Evolutionary conservation across 305 asterid genomes (phyloP).

Genomic region (Solanum hybrid): DNA sequence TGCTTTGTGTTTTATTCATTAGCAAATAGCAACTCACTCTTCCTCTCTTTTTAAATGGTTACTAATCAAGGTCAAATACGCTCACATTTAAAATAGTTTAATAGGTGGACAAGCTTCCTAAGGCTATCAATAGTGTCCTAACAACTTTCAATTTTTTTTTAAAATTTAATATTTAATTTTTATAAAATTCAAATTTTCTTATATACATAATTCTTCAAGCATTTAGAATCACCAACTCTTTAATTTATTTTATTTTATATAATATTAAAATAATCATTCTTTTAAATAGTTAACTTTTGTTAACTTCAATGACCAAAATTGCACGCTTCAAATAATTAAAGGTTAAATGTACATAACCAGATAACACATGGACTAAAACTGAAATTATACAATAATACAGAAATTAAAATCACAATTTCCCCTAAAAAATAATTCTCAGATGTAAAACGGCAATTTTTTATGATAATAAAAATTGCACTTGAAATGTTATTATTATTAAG

Average conservation of each 20-base stretch:
- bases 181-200: too few relatives aligned
- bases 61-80: not conserved
- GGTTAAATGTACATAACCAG: not conserved
- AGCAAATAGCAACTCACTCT: not conserved
- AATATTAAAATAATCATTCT: not conserved
- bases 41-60: not conserved
- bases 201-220: not conserved
- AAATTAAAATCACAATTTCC: not conserved
- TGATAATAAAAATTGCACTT: not conserved
- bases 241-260: too few relatives aligned
- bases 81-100: not conserved
- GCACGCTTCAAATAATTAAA: not conserved
- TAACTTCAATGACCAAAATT: not conserved
- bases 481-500: not conserved
- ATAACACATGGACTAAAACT: not conserved
- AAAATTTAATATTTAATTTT: too few relatives aligned
- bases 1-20: not conserved
- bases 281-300: not conserved
- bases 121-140: not conserved
- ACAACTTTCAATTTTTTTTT: not conserved
- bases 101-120: not conserved
- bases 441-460: not conserved
- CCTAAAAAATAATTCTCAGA: not conserved
- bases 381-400: too few relatives aligned
- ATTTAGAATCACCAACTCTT: not conserved